Evolutionary conservation across 1,284 basidiomycete genomes (phyloP).

Genomic region (Apiotrichum porosum): DNA sequence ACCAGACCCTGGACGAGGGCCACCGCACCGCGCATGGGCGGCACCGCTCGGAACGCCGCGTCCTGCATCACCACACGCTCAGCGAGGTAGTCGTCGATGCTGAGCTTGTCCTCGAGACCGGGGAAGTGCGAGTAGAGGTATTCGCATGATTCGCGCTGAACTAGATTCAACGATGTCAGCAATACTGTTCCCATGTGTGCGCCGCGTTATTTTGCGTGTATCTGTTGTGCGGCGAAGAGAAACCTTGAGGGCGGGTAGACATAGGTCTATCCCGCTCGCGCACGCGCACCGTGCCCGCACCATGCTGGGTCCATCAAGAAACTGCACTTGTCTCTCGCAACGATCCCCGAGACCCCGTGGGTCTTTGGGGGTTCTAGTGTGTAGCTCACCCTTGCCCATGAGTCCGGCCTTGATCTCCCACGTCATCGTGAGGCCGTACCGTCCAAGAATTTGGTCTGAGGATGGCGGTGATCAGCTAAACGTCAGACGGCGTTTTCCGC

Average conservation of each 20-base stretch:
- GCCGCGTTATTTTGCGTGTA: background rate
- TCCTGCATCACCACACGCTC: slow-evolving; percentile 43
- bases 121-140: slow-evolving; percentile 44
- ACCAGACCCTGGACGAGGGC: slow-evolving; percentile 43
- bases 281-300: no score
- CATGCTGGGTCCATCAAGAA: no score
- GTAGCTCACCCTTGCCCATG: slow-evolving; percentile 48
- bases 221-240: no score
- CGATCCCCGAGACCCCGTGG: no score
- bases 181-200: background rate
- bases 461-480: background rate
- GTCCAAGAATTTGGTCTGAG: slow-evolving; percentile 42
- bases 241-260: background rate
- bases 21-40: slow-evolving; percentile 45
- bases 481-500: no score
- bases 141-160: slow-evolving; percentile 33
- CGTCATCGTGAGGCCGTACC: slow-evolving; percentile 43
- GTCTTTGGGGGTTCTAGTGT: no score
- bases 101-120: slow-evolving; percentile 36
- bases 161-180: slow-evolving; percentile 11
- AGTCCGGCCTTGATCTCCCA: slow-evolving; percentile 49
- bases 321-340: no score
- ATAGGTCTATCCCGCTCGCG: background rate
- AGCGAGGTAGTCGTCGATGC: slow-evolving; percentile 42
- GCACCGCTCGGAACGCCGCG: slow-evolving; percentile 39